phyloP scores from a whole-genome alignment of 2,329 filamentous ascomycete genomes.

The Botryotinia narcissicola region DNA sequence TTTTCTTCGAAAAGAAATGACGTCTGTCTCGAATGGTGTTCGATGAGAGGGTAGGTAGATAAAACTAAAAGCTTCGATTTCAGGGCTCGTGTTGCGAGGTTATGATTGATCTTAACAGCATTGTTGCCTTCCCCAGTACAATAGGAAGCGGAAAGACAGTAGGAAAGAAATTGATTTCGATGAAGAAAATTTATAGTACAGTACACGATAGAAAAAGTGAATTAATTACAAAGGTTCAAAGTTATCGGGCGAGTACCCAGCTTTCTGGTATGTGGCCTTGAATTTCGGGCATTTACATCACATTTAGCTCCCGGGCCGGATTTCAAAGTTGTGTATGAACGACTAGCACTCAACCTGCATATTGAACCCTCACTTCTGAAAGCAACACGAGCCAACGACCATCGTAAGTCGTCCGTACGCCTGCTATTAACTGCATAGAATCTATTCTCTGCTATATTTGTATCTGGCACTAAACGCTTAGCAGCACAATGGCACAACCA shows the following conservation, averaged over 20 bases:
- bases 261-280: background rate
- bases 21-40: background rate
- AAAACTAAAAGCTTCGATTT: conserved; percentile 11
- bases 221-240: conserved; percentile 14
- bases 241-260: background rate
- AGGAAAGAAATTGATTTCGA: background rate
- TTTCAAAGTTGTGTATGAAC: background rate
- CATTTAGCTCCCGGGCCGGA: background rate
- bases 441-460: background rate
- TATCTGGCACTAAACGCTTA: conserved; percentile 17
- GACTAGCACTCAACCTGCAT: background rate
- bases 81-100: conserved; percentile 19
- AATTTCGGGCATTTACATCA: background rate
- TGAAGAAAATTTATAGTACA: conserved; percentile 8
- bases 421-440: background rate
- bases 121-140: background rate
- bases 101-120: conserved; percentile 4
- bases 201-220: conserved; percentile 14
- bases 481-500: conserved; percentile 51
- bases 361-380: background rate
- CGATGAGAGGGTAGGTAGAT: background rate
- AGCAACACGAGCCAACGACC: background rate
- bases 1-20: background rate
- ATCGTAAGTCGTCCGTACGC: background rate
- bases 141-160: background rate